phyloP scores from a whole-genome alignment of 2,329 filamentous ascomycete species.

The Berkeleyomyces basicola region DNA sequence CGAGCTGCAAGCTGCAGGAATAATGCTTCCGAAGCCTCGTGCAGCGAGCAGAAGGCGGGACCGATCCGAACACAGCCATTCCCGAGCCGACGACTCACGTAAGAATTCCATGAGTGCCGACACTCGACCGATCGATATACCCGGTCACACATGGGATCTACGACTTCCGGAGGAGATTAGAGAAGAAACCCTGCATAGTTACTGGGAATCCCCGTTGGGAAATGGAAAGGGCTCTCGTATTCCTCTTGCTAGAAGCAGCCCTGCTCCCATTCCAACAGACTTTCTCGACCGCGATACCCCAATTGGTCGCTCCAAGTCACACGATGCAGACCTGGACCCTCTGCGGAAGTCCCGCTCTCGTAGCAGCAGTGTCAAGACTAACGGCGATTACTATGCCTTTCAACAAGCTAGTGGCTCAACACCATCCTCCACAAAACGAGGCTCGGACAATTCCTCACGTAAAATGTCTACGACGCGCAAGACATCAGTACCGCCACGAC shows the following conservation, averaged over 20 bases:
- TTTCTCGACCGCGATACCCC: conserved; percentile 60
- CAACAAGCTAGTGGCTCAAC: conserved; percentile 5
- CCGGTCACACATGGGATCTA: conserved; percentile 49
- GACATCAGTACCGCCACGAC: conserved; percentile 27
- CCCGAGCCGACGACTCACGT: conserved; percentile 15
- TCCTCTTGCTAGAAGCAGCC: conserved; percentile 67
- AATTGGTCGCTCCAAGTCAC: conserved; percentile 31
- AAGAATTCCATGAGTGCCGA: conserved; percentile 24
- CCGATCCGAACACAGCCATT: conserved; percentile 13
- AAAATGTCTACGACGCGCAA: conserved; percentile 24
- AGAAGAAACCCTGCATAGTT: conserved; percentile 34
- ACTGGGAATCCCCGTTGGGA: conserved; percentile 26
- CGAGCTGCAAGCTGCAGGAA: conserved; percentile 64
- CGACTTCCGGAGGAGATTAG: conserved; percentile 64
- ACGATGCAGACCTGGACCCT: conserved; percentile 26
- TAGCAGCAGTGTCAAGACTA: conserved; percentile 48
- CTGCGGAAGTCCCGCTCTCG: conserved; percentile 45
- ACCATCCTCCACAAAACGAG: conserved; percentile 9
- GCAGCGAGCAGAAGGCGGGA: conserved; percentile 30
- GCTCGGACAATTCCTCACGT: conserved; percentile 8
- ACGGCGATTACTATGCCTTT: conserved; percentile 19
- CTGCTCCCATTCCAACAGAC: conserved; percentile 54
- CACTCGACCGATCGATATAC: conserved; percentile 23
- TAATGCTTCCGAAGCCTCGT: conserved; percentile 40
- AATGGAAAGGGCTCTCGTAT: conserved; percentile 55